Base-by-base conservation (phyloP, 495 filamentous ascomycete genomes). In the Penicillium cosmopolitanum region DNA sequence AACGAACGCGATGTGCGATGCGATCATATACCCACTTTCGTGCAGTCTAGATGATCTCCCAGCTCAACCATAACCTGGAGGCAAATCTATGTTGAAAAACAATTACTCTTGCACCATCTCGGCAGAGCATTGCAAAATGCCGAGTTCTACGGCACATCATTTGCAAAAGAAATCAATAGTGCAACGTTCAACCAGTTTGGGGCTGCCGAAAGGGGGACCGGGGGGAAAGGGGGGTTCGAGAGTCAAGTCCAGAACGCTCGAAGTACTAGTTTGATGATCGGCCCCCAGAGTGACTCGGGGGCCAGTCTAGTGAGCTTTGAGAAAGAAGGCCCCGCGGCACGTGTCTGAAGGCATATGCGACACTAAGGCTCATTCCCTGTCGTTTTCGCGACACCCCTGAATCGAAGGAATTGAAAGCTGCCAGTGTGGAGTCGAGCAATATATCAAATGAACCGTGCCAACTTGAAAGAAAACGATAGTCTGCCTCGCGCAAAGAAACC, bases 1-100 rank as follows among this genome's bases (percentile, higher is more conserved):
- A 43, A 43, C 1, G 16, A 43, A n/a, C 40, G 13, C n/a, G 56
- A 58, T 58, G 36, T 48, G 33, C 35, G 31, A 53, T 53, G 50
- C 31, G 50, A 58, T 58, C 56, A 58, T 58, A 43, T 13, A 13
- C 40, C 56, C 56, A 52, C 56, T 38, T 31, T n/a, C 21, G 44
- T 52, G 44, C 44, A 48, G 18, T 18, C 6, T n/a, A 43, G 13
- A 43, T 43, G 40, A 43, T 43, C 6, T 8, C 40, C 40, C 11
- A 38, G 35, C 13, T 38, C 35, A 38, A 38, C 5, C 4, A 38
- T 15, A 11, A 38, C 10, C 4, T 38, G 35, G 35, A 28, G 25
- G 25, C n/a, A 5, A 5, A 28, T 28, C 25, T 28, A 28, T 28
- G 25, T 28, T 28, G 25, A 28, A 28, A 7, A 38, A 4, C 15